A percentile compares a stretch with the other conserved stretches of the same genome.
phyloP scores from a whole-genome alignment of 2,329 filamentous ascomycete species.

The Apiospora koreana region DNA sequence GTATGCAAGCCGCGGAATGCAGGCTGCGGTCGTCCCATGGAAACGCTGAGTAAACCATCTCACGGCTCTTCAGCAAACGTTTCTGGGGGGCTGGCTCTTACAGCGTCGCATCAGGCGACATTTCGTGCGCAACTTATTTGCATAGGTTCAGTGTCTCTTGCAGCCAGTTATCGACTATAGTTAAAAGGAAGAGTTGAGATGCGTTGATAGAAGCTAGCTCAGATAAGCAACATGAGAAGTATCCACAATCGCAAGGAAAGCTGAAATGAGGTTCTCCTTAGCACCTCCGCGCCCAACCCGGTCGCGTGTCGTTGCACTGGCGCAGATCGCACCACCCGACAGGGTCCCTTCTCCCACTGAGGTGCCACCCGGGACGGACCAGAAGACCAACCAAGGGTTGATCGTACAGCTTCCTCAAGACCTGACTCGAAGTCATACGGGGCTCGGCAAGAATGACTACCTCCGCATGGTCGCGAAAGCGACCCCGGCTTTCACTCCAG shows the following conservation, averaged over 20 bases:
- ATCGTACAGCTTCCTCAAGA: neutral
- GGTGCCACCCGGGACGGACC: neutral
- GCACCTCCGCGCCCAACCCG: neutral
- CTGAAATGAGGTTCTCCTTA: neutral
- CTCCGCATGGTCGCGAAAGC: no score
- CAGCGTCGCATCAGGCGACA: no score
- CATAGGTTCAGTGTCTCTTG: neutral
- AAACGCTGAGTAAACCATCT: no score
- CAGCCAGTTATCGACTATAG: neutral
- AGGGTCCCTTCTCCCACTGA: neutral
- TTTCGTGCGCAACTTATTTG: no score
- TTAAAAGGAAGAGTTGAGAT: neutral
- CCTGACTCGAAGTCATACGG: conserved; percentile 17
- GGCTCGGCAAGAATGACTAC: conserved; percentile 9
- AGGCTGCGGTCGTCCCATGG: no score
- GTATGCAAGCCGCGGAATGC: no score
- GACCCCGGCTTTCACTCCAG: no score
- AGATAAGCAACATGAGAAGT: neutral
- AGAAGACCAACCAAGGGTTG: neutral
- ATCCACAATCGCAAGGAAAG: neutral
- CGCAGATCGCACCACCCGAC: neutral
- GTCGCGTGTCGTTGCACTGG: neutral
- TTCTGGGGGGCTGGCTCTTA: no score
- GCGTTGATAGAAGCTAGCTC: neutral
- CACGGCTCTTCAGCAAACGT: no score